Percentiles rank a stretch among this genome's conserved stretches.
These are phyloP conservation scores for Kodamaea hsintzibuensis DNA, from an alignment of 805 yeast species.

Conservation along the genomic window DNA sequence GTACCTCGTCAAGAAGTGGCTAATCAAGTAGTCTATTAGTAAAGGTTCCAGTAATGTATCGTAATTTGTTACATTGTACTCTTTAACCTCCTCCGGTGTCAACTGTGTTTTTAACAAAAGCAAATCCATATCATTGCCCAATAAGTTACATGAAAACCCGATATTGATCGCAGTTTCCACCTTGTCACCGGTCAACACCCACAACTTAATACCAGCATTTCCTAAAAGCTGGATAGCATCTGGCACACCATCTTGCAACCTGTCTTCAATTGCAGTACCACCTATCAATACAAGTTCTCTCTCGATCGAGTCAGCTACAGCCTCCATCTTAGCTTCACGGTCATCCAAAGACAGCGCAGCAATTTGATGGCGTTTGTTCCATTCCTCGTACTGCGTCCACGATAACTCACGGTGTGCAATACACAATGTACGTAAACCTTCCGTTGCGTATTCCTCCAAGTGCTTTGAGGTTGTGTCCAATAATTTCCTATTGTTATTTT, in stretches of 20 bases:
- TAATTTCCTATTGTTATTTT: constrained; percentile 47
- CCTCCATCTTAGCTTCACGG: constrained; percentile 73
- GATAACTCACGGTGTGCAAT: constrained; percentile 68
- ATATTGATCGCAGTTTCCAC: constrained; percentile 83
- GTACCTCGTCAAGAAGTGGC: constrained; percentile 52
- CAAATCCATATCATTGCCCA: constrained; percentile 67
- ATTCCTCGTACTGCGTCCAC: constrained; percentile 60
- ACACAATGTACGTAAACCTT: constrained; percentile 81
- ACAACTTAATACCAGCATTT: constrained; percentile 73
- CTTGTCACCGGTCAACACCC: constrained; percentile 85
- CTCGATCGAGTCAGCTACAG: constrained; percentile 73
- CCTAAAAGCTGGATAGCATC: constrained; percentile 65
- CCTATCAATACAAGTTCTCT: constrained; percentile 58
- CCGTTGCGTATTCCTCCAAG: constrained; percentile 76
- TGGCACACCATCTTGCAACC: constrained; percentile 78
- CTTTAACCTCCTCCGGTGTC: constrained; percentile 25
- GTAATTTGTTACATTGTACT: constrained; percentile 20
- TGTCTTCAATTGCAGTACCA: constrained; percentile 81
- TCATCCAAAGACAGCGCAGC: constrained; percentile 65
- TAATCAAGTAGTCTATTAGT: constrained; percentile 49
- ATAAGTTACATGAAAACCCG: constrained; percentile 75
- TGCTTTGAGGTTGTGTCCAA: constrained; percentile 69
- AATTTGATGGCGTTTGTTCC: constrained; percentile 62
- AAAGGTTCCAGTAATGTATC: constrained; percentile 26
- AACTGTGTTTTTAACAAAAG: constrained; percentile 50